A percentile compares a stretch with the other conserved stretches of the same genome.
Conservation (phyloP, 116 monocot species). For the Zostera marina region DNA sequence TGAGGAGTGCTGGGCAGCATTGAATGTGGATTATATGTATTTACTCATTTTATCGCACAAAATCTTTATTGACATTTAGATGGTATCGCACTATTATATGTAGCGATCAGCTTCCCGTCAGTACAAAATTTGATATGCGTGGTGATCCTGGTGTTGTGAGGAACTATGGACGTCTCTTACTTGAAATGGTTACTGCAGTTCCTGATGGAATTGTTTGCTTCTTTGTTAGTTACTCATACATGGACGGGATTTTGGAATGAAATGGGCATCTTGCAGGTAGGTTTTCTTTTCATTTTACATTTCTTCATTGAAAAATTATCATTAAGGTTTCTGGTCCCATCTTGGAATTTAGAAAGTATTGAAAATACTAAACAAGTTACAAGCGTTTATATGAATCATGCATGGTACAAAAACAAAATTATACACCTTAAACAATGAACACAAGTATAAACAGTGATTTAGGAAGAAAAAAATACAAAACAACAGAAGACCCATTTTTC, state of each 20-base stretch:
- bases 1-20: too few species aligned
- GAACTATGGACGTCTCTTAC: constrained; percentile 81
- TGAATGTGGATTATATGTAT: background rate
- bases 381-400: too few species aligned
- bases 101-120: constrained; percentile 98
- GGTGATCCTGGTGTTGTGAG: constrained; percentile 99
- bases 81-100: constrained; percentile 2
- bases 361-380: too few species aligned
- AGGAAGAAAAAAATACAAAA: too few species aligned
- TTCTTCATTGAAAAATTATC: background rate
- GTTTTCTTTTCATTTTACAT: background rate
- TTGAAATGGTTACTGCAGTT: constrained; percentile 93
- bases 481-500: too few species aligned
- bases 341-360: too few species aligned
- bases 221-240: constrained; percentile 99
- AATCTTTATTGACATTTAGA: background rate
- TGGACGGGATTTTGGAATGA: constrained; percentile 99
- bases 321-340: too few species aligned
- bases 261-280: constrained; percentile 90
- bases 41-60: background rate
- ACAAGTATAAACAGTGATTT: too few species aligned
- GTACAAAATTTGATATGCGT: constrained; percentile 99
- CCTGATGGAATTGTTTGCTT: constrained; percentile 98
- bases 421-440: too few species aligned
- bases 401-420: too few species aligned